Percentiles rank a stretch among this genome's conserved stretches.
Evolutionary conservation across 2,329 filamentous ascomycete genomes (phyloP).

Genomic region (Verticillium nubilum): DNA sequence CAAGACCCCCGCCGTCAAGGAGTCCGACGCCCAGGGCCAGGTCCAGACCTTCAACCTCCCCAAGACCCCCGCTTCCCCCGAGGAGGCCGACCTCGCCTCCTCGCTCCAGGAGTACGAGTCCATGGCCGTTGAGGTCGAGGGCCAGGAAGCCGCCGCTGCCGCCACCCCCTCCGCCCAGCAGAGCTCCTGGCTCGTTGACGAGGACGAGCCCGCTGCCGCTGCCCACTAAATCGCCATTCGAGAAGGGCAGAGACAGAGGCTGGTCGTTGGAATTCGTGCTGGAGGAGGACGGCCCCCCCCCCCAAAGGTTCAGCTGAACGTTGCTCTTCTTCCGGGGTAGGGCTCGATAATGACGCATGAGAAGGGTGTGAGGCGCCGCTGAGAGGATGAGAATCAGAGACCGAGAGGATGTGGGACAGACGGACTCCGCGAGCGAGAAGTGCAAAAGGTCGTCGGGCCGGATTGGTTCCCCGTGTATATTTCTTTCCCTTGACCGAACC

Average conservation of each 20-base stretch:
- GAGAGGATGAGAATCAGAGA: not conserved
- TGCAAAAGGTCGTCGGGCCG: not conserved
- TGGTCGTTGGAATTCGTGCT: not conserved
- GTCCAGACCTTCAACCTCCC: conserved; percentile 84
- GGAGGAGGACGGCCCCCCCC: not conserved
- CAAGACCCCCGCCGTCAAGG: conserved; percentile 80
- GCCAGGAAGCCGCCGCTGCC: conserved; percentile 61
- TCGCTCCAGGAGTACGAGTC: conserved; percentile 92
- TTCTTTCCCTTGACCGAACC: conserved; percentile 2
- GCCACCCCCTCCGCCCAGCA: conserved; percentile 38
- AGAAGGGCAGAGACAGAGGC: too few relatives aligned
- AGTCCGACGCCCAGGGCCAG: conserved; percentile 80
- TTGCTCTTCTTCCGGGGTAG: too few relatives aligned
- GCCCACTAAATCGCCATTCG: conserved; percentile 42
- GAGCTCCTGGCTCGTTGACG: conserved; percentile 71
- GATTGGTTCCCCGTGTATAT: conserved; percentile 2
- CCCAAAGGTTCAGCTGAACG: too few relatives aligned
- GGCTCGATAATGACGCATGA: not conserved
- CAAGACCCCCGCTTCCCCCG: conserved; percentile 78
- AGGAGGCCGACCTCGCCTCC: conserved; percentile 87
- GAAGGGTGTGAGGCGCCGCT: not conserved
- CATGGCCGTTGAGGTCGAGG: conserved; percentile 92
- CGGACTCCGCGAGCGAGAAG: not conserved
- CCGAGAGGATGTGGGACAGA: not conserved
- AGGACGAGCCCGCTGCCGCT: conserved; percentile 44